Conservation (phyloP, 148 eudicot genomes). For the Persicaria maculosa region DNA sequence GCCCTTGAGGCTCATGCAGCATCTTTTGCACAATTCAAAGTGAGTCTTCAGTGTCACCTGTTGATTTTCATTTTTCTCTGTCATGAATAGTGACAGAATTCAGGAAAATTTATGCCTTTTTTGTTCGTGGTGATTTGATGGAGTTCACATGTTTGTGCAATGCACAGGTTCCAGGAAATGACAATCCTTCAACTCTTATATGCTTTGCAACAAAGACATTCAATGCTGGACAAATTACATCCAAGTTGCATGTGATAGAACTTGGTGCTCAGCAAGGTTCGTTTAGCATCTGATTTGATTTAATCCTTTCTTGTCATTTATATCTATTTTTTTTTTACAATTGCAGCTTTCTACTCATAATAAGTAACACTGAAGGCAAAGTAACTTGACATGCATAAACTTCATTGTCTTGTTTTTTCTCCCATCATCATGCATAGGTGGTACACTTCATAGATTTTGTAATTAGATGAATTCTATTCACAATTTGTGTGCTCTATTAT, state of each 20-base stretch:
- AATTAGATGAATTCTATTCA: not conserved
- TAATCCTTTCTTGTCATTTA: not conserved
- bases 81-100: not conserved
- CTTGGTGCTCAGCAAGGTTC: slow-evolving; percentile 74
- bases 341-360: not conserved
- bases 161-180: slow-evolving; percentile 59
- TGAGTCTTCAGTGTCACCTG: slow-evolving; percentile 18
- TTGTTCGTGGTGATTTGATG: not conserved
- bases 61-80: slow-evolving; percentile 7
- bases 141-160: not conserved
- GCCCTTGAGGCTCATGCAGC: slow-evolving; percentile 86
- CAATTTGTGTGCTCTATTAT: not conserved
- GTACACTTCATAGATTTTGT: not conserved
- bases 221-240: slow-evolving; percentile 62
- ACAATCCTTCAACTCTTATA: slow-evolving; percentile 54
- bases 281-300: not conserved
- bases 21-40: slow-evolving; percentile 59
- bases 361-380: not conserved
- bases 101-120: not conserved
- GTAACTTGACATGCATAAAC: not conserved
- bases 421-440: not conserved
- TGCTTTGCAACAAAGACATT: slow-evolving; percentile 60
- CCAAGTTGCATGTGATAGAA: slow-evolving; percentile 70
- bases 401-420: not conserved
- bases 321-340: not conserved